Conservation (phyloP, 2,329 filamentous ascomycete species). For the Chlorencoelia australis region DNA sequence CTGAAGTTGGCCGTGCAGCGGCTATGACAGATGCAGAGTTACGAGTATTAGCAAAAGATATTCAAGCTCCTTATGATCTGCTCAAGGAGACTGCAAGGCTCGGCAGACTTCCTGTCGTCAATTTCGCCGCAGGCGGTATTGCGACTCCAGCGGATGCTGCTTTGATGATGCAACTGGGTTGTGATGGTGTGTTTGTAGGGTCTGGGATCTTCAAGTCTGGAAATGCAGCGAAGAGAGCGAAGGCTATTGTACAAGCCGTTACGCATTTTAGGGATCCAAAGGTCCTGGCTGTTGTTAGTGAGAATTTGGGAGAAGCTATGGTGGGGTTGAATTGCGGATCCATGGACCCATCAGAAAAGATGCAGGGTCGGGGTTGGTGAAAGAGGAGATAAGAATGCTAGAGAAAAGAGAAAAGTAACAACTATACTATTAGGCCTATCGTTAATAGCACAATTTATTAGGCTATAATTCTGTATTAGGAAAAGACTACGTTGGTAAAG, state of each 20-base stretch:
- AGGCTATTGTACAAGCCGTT: slow-evolving; percentile 88
- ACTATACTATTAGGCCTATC: too few relatives aligned
- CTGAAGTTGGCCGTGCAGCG: slow-evolving; percentile 65
- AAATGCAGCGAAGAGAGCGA: slow-evolving; percentile 79
- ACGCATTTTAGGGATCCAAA: slow-evolving; percentile 83
- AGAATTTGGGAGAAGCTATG: slow-evolving; percentile 93
- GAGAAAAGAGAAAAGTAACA: too few relatives aligned
- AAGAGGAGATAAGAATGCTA: too few relatives aligned
- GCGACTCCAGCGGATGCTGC: slow-evolving; percentile 97
- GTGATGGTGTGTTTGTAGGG: slow-evolving; percentile 95
- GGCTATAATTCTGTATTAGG: too few relatives aligned
- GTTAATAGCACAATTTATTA: too few relatives aligned
- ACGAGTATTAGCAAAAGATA: slow-evolving; percentile 68
- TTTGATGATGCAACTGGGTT: slow-evolving; percentile 98
- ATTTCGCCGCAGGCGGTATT: slow-evolving; percentile 97
- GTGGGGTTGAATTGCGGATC: slow-evolving; percentile 81
- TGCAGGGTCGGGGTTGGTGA: slow-evolving; percentile 81
- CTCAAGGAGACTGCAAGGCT: slow-evolving; percentile 80
- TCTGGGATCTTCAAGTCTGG: slow-evolving; percentile 97
- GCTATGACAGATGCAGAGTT: slow-evolving; percentile 61
- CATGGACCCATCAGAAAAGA: slow-evolving; percentile 70
- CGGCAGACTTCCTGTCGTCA: slow-evolving; percentile 85
- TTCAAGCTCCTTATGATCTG: slow-evolving; percentile 68
- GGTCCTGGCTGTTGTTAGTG: slow-evolving; percentile 77
- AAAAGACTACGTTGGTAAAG: too few relatives aligned